Conservation (phyloP, 169 alveolate genomes). For the Cryptosporidium sp. region DNA sequence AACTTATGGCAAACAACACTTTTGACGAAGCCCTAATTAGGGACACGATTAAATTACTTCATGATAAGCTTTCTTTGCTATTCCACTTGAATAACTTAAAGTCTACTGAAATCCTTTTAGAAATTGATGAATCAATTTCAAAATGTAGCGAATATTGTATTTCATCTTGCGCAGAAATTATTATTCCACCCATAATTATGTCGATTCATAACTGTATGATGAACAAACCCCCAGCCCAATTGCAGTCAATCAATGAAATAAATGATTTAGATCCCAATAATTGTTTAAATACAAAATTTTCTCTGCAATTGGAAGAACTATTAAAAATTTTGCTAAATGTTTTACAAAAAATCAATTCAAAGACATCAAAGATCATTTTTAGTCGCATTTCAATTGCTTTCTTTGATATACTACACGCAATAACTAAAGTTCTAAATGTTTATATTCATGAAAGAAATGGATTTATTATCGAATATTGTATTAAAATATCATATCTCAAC, state of each 20-base stretch:
- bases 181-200: constrained; percentile 51
- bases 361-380: constrained; percentile 5
- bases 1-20: neutral
- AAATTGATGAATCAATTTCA: constrained; percentile 23
- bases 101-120: neutral
- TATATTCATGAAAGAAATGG: constrained; percentile 6
- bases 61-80: constrained; percentile 3
- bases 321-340: constrained; percentile 16
- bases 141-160: constrained; percentile 25
- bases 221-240: neutral
- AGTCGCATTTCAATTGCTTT: constrained; percentile 47
- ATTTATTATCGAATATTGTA: neutral
- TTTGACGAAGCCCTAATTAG: constrained; percentile 37
- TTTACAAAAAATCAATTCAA: neutral
- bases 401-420: constrained; percentile 19
- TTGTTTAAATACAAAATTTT: neutral
- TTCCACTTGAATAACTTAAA: neutral
- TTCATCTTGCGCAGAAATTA: constrained; percentile 34
- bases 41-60: constrained; percentile 44
- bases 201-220: constrained; percentile 41
- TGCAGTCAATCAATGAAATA: neutral
- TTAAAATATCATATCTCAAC: neutral
- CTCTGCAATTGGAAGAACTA: constrained; percentile 13
- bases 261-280: neutral
- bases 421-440: neutral